phyloP scores from a whole-genome alignment of 2,329 filamentous ascomycete genomes.

The Paraphoma chrysanthemicola region DNA sequence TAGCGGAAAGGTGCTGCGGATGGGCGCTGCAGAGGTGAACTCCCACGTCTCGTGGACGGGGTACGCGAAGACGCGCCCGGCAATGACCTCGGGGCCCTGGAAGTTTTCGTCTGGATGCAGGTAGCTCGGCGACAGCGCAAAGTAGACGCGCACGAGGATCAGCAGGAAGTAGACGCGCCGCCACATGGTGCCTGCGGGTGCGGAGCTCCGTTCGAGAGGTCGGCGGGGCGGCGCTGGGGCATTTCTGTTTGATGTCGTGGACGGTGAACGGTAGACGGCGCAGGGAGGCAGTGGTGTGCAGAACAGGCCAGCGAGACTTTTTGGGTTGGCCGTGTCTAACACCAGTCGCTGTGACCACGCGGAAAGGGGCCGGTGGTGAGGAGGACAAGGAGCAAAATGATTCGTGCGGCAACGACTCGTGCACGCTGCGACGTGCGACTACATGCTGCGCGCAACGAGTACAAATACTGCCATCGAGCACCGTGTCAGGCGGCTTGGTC shows the following conservation, averaged over 20 bases:
- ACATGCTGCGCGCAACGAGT: constrained; percentile 17
- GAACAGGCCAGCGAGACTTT: constrained; percentile 25
- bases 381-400: constrained; percentile 4
- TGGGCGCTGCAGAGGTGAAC: constrained; percentile 85
- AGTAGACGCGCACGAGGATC: constrained; percentile 87
- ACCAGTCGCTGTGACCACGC: constrained; percentile 28
- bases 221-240: constrained; percentile 31
- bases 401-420: constrained; percentile 15
- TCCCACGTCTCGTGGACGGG: constrained; percentile 93
- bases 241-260: constrained; percentile 37
- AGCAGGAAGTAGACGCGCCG: constrained; percentile 86
- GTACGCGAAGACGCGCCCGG: constrained; percentile 91
- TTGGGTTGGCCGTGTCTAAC: constrained; percentile 32
- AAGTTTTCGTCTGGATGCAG: constrained; percentile 99
- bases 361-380: constrained; percentile 24
- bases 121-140: constrained; percentile 93
- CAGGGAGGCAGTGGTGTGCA: constrained; percentile 5
- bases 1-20: constrained; percentile 95
- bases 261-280: too few species aligned
- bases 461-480: background rate
- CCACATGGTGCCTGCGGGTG: constrained; percentile 71
- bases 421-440: constrained; percentile 8
- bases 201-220: constrained; percentile 18
- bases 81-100: constrained; percentile 95
- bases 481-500: constrained; percentile 28